Percentiles rank a stretch among this genome's conserved stretches.
phyloP scores from a whole-genome alignment of 805 yeast species.

The Cephaloascus fragrans region DNA sequence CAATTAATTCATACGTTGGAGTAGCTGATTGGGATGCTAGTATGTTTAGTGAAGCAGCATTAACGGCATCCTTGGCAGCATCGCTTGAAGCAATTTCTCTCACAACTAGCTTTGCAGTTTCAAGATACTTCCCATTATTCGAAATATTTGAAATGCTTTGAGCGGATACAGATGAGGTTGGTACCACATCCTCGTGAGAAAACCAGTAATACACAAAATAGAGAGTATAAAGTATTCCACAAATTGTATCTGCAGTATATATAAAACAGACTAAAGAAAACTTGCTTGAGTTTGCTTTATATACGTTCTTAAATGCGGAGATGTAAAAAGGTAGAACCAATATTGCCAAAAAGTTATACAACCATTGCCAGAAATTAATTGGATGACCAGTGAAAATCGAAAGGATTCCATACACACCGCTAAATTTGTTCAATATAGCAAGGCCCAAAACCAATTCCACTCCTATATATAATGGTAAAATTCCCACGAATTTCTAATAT shows the following conservation, averaged over 20 bases:
- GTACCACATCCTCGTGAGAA: constrained; percentile 28
- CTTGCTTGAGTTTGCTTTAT: constrained; percentile 46
- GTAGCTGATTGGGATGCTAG: constrained; percentile 53
- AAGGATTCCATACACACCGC: constrained; percentile 80
- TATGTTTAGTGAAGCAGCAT: constrained; percentile 8
- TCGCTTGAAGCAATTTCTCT: constrained; percentile 5
- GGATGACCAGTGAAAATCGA: constrained; percentile 89
- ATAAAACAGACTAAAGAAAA: constrained; percentile 54
- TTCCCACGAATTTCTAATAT: constrained; percentile 55
- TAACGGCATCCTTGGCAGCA: constrained; percentile 3
- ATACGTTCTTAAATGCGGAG: constrained; percentile 38
- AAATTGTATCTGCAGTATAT: constrained; percentile 57
- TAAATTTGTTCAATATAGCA: constrained; percentile 76
- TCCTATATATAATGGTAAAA: constrained; percentile 75
- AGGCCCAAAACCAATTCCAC: constrained; percentile 73
- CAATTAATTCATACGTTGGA: constrained; percentile 43
- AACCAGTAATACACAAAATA: constrained; percentile 78
- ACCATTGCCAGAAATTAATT: constrained; percentile 72
- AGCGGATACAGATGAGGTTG: constrained; percentile 3
- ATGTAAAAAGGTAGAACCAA: constrained; percentile 55
- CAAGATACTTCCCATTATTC: constrained; percentile 1
- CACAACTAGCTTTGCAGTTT: constrained; percentile 3
- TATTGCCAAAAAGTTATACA: constrained; percentile 60
- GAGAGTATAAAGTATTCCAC: constrained; percentile 59
- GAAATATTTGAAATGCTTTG: not conserved